Conservation (phyloP, 2,329 filamentous ascomycete genomes). For the Clarireedia monteithiana region DNA sequence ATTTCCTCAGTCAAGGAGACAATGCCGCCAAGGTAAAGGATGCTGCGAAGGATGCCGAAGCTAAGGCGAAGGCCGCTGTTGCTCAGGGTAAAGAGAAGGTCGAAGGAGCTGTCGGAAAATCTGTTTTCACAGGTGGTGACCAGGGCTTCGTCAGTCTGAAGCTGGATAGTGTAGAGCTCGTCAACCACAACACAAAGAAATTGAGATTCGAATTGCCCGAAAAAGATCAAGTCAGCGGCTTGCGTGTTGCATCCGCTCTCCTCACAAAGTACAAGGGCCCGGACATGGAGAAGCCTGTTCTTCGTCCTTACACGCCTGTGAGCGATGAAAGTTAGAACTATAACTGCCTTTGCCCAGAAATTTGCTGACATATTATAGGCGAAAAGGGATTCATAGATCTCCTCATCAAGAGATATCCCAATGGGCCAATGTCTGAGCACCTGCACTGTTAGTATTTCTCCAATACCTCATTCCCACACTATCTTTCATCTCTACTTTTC, state of each 20-base stretch:
- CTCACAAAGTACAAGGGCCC: slow-evolving; percentile 86
- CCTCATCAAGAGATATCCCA: slow-evolving; percentile 83
- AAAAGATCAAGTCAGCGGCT: slow-evolving; percentile 73
- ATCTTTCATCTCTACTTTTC: not conserved
- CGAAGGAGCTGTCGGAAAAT: slow-evolving; percentile 31
- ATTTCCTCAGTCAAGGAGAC: slow-evolving; percentile 38
- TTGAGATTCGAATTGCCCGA: slow-evolving; percentile 84
- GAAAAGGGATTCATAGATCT: slow-evolving; percentile 77
- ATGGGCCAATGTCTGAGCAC: slow-evolving; percentile 87
- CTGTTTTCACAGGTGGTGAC: slow-evolving; percentile 70
- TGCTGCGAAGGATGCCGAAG: slow-evolving; percentile 50
- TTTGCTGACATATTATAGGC: slow-evolving; percentile 40
- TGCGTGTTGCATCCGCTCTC: slow-evolving; percentile 76
- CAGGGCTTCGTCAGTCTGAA: slow-evolving; percentile 82
- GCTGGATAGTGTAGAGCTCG: slow-evolving; percentile 65
- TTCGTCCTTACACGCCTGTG: slow-evolving; percentile 88
- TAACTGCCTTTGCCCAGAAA: not conserved
- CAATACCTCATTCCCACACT: not conserved
- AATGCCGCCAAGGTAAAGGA: slow-evolving; percentile 45
- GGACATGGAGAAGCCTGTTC: slow-evolving; percentile 75
- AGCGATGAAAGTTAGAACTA: slow-evolving; percentile 65
- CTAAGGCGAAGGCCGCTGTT: slow-evolving; percentile 39
- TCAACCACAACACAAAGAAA: slow-evolving; percentile 95
- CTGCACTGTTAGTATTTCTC: slow-evolving; percentile 47
- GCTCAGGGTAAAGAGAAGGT: slow-evolving; percentile 19